Evolutionary conservation across 208 protist species (phyloP).

Genomic region (Leishmania turanica): DNA sequence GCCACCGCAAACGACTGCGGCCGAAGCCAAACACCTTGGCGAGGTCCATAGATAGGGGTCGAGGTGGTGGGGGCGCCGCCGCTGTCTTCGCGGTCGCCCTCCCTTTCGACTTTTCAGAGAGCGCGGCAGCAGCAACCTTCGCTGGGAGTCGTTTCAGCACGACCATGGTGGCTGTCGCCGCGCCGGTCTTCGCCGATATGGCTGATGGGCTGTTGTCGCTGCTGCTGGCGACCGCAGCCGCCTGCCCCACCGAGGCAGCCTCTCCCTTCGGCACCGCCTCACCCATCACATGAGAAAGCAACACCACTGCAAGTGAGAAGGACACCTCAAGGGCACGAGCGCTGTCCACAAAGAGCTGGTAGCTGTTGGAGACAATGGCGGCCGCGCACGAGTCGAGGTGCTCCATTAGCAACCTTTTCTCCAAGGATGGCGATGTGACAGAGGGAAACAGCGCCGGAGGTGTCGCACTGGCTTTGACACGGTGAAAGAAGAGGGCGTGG

Average conservation of each 20-base stretch:
- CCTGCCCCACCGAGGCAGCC: neutral
- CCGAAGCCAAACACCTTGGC: conserved; percentile 28
- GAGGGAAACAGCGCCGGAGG: conserved; percentile 17
- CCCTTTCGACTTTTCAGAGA: neutral
- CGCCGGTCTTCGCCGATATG: neutral
- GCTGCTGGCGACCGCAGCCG: neutral
- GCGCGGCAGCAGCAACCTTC: neutral
- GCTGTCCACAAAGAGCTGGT: conserved; percentile 20
- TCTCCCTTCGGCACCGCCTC: conserved; percentile 20
- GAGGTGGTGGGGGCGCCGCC: neutral
- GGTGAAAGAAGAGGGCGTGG: neutral
- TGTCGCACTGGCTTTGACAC: neutral
- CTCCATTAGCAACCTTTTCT: conserved; percentile 17
- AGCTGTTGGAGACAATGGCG: conserved; percentile 13
- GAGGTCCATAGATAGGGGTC: conserved; percentile 13
- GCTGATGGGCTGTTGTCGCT: neutral
- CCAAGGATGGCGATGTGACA: conserved; percentile 8
- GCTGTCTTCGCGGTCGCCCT: neutral
- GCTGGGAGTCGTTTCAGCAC: conserved; percentile 4
- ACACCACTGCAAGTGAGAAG: conserved; percentile 27
- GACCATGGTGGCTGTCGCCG: neutral
- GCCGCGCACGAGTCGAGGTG: conserved; percentile 18
- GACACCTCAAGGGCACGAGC: conserved; percentile 28
- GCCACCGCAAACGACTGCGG: conserved; percentile 12
- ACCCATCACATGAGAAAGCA: conserved; percentile 34